Conservation (phyloP, 495 filamentous ascomycete species). For the Achaetomiella virescens region DNA sequence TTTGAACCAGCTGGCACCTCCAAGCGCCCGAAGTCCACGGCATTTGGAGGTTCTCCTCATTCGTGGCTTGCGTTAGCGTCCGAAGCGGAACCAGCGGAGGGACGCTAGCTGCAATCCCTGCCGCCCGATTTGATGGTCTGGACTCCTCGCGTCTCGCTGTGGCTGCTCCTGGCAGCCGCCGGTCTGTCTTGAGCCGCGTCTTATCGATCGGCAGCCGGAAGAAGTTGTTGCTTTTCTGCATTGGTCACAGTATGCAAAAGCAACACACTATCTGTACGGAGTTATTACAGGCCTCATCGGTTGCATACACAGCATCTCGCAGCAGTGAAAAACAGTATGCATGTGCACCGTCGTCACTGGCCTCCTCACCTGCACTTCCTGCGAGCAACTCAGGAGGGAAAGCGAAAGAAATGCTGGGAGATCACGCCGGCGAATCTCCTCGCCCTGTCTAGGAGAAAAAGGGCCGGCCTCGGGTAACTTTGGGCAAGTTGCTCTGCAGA, state of each 20-base stretch:
- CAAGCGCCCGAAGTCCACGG: neutral
- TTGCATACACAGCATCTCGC: too few relatives aligned
- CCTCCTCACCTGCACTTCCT: neutral
- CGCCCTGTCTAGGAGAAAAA: neutral
- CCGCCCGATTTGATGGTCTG: neutral
- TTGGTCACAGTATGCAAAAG: too few relatives aligned
- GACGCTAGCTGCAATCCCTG: neutral
- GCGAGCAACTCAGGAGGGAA: neutral
- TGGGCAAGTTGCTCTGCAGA: constrained; percentile 1
- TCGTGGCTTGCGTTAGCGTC: neutral
- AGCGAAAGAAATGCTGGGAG: constrained; percentile 1
- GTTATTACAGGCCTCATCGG: too few relatives aligned
- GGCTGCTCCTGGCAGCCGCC: neutral
- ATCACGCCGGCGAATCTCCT: neutral
- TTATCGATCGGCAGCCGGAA: neutral
- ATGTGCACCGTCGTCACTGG: neutral
- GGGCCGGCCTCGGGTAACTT: neutral
- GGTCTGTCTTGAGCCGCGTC: neutral
- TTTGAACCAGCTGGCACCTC: neutral
- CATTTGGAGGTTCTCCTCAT: neutral
- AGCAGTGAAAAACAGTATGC: too few relatives aligned
- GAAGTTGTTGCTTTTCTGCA: too few relatives aligned
- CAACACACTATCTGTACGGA: too few relatives aligned
- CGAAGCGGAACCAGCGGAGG: neutral
- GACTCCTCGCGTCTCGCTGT: neutral